Base-by-base conservation (phyloP, 2,329 filamentous ascomycete genomes). In the Paracoccidioides lutzii region DNA sequence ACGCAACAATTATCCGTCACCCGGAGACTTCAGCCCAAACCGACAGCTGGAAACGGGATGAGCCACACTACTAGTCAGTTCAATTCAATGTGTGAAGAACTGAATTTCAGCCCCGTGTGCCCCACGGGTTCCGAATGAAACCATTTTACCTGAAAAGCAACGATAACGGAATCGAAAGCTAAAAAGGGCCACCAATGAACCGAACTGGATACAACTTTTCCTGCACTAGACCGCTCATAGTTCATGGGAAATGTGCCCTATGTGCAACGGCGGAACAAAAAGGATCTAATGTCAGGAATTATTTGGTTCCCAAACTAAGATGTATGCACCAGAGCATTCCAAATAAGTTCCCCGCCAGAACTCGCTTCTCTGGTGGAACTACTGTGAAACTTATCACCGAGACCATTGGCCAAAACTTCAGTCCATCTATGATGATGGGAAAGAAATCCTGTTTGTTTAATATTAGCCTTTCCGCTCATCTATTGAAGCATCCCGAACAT, bases 401-500 rank as follows among this genome's bases (percentile, higher is more conserved):
- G 8, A 72, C 69, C 52, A 72, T 56, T 1, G 70, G 70, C 71
- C 71, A 73, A 12, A 73, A 56, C 55, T 71, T 71, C 59, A 71
- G 66, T 3, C 69, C 67, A 5, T 66, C 69, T n/a, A 65, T 59
- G 61, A 71, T 66, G 43, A 73, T 63, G 0, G 67, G 66, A 59
- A 63, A 63, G 52, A 70, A 68, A 52, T 72, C 69, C 69, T 71
- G 49, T 44, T 14, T 42, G 28, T 52, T 48, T 52, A 45, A 50
- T 7, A 33, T 42, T 35, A 51, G 14, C n/a, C 5, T 44, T 46
- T 50, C 22, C 22, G 22, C 22, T 22, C 22, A 1, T 22, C 22
- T 22, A 22, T 22, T 22, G 22, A 22, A 22, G 22, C 22, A 22
- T 22, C 22, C 22, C 22, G 22, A 22, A 22, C 22, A 22, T 22